phyloP scores from a whole-genome alignment of 176 grass and related monocot species.

The Hsuehochloa calcarea region DNA sequence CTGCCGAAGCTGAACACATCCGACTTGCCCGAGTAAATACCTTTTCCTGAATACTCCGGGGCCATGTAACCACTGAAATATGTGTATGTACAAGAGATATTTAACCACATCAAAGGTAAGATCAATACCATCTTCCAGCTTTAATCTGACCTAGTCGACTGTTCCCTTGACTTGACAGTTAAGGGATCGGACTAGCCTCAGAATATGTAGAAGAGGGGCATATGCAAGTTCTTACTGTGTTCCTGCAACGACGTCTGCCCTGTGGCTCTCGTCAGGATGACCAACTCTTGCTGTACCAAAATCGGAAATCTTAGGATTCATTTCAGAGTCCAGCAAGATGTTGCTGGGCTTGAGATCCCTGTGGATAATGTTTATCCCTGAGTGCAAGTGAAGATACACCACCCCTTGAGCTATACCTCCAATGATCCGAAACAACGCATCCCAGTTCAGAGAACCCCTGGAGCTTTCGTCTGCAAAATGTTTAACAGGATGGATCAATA shows the following conservation, averaged over 20 bases:
- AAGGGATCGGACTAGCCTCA: too few relatives aligned
- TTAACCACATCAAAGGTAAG: too few relatives aligned
- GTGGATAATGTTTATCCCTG: background rate
- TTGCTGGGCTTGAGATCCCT: conserved; percentile 7
- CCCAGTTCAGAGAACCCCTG: background rate
- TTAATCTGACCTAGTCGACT: too few relatives aligned
- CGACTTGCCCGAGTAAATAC: conserved; percentile 16
- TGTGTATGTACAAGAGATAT: background rate
- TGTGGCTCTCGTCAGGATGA: background rate
- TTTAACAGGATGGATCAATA: too few relatives aligned
- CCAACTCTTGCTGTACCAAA: background rate
- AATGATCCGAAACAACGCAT: conserved; percentile 1
- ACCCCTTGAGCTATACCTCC: conserved; percentile 2
- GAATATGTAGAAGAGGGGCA: too few relatives aligned
- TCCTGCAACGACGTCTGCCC: background rate
- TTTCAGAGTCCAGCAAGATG: background rate
- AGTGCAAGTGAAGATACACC: conserved; percentile 17
- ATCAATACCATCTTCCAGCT: too few relatives aligned
- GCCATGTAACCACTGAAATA: background rate
- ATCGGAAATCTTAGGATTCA: conserved; percentile 24
- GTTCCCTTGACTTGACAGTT: too few relatives aligned
- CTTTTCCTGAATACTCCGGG: background rate
- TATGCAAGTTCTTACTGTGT: background rate
- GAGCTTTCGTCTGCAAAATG: background rate
- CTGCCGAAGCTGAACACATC: conserved; percentile 27